Evolutionary conservation across 2,329 filamentous ascomycete species (phyloP).

Genomic region (Celoporthe dispersa): DNA sequence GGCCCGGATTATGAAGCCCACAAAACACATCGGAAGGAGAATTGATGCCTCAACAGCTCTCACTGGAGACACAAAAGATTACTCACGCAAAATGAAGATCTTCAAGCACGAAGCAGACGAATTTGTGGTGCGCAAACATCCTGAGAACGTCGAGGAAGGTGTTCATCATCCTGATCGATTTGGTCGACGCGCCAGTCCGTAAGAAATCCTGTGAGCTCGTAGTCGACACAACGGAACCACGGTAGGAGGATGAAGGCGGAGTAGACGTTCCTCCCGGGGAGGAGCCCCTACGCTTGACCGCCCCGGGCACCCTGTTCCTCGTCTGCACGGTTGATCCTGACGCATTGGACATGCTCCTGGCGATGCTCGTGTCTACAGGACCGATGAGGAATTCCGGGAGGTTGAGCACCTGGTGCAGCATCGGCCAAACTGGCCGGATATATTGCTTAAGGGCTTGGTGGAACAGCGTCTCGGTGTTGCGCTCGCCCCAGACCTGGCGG

Average conservation of each 20-base stretch:
- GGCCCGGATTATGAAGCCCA: neutral
- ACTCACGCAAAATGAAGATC: slow-evolving; percentile 78
- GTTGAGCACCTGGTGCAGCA: slow-evolving; percentile 63
- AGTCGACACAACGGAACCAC: slow-evolving; percentile 45
- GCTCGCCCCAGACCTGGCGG: slow-evolving; percentile 69
- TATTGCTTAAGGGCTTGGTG: slow-evolving; percentile 66
- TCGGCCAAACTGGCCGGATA: slow-evolving; percentile 66
- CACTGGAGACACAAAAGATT: neutral
- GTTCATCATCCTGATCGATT: slow-evolving; percentile 78
- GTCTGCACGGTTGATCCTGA: slow-evolving; percentile 40
- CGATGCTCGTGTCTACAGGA: slow-evolving; percentile 44
- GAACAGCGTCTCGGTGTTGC: slow-evolving; percentile 67
- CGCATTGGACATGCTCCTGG: slow-evolving; percentile 43
- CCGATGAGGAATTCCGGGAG: slow-evolving; percentile 73
- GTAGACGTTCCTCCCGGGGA: slow-evolving; percentile 45
- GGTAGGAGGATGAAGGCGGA: slow-evolving; percentile 43
- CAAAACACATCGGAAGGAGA: neutral
- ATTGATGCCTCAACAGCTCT: neutral
- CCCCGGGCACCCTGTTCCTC: slow-evolving; percentile 23
- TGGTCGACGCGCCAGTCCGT: slow-evolving; percentile 61
- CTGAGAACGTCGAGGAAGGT: slow-evolving; percentile 86
- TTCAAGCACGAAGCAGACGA: slow-evolving; percentile 87
- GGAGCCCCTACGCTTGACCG: slow-evolving; percentile 50
- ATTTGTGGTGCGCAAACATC: slow-evolving; percentile 79
- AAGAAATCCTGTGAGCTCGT: slow-evolving; percentile 65